Percentiles rank a stretch among this genome's conserved stretches.
Evolutionary conservation across 768 basidiomycete species (phyloP).

Genomic region (Rhizopogon vinicolor): DNA sequence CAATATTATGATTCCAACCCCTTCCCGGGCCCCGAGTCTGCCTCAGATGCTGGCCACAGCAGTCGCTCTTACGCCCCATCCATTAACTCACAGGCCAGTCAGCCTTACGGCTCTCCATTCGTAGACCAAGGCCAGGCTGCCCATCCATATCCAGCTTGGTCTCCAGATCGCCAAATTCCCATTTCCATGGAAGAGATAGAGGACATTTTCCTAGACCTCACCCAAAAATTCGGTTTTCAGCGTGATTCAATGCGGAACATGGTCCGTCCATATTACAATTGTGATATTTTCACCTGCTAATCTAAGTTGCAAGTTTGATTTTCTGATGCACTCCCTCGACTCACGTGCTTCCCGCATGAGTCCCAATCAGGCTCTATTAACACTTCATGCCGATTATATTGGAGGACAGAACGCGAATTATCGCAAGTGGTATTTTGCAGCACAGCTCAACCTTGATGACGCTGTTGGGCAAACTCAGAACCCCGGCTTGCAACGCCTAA

Average conservation of each 20-base stretch:
- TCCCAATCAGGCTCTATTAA: conserved; percentile 92
- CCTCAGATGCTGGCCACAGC: conserved; percentile 27
- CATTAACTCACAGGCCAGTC: conserved; percentile 56
- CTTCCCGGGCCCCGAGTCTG: conserved; percentile 14
- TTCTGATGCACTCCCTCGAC: conserved; percentile 96
- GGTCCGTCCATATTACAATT: conserved; percentile 37
- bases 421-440: conserved; percentile 99
- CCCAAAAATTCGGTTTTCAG: conserved; percentile 99
- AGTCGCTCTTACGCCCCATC: conserved; percentile 50
- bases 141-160: conserved; percentile 94
- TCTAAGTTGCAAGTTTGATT: conserved; percentile 69
- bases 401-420: conserved; percentile 99
- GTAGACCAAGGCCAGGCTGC: conserved; percentile 48
- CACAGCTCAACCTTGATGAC: conserved; percentile 98
- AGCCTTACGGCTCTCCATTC: conserved; percentile 55
- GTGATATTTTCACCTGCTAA: not conserved
- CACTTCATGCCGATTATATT: conserved; percentile 98
- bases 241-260: conserved; percentile 94
- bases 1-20: conserved; percentile 27
- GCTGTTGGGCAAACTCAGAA: conserved; percentile 95
- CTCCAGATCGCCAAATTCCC: conserved; percentile 87
- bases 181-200: conserved; percentile 98
- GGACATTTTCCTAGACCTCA: conserved; percentile 96
- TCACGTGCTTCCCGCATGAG: conserved; percentile 98
- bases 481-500: conserved; percentile 85